phyloP scores from a whole-genome alignment of 352 stramenopile genomes.

The Phytophthora ohioensis region DNA sequence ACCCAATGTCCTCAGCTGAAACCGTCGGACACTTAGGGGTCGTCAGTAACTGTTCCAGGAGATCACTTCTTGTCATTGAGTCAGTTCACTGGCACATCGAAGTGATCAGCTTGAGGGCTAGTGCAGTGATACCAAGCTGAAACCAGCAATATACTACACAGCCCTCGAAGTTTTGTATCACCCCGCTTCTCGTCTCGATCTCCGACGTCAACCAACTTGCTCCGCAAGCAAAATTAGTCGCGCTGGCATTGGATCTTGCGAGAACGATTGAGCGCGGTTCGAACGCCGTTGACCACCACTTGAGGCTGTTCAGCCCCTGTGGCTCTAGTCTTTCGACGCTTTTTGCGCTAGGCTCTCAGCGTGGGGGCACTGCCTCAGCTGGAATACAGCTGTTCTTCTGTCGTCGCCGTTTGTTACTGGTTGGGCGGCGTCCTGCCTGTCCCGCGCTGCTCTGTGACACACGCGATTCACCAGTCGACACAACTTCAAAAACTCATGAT shows the following conservation, averaged over 20 bases:
- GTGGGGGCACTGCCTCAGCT: no score
- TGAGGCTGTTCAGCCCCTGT: no score
- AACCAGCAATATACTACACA: no score
- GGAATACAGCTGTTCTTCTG: not conserved
- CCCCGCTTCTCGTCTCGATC: not conserved
- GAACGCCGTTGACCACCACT: no score
- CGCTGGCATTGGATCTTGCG: not conserved
- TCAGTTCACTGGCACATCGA: no score
- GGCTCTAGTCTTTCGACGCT: not conserved
- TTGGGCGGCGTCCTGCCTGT: not conserved
- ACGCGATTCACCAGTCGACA: not conserved
- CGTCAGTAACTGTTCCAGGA: not conserved
- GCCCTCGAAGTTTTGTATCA: no score
- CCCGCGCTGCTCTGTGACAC: not conserved
- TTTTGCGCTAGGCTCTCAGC: no score
- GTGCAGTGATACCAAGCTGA: no score
- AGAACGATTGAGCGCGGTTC: not conserved
- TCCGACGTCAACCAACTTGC: not conserved
- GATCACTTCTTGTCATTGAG: no score
- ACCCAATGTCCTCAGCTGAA: no score
- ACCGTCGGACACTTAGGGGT: no score
- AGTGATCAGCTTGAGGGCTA: no score
- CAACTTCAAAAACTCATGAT: not conserved
- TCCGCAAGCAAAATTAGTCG: not conserved
- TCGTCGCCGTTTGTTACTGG: not conserved